Base-by-base conservation (phyloP, 306 rosid species). In the Fragaria vesca region DNA sequence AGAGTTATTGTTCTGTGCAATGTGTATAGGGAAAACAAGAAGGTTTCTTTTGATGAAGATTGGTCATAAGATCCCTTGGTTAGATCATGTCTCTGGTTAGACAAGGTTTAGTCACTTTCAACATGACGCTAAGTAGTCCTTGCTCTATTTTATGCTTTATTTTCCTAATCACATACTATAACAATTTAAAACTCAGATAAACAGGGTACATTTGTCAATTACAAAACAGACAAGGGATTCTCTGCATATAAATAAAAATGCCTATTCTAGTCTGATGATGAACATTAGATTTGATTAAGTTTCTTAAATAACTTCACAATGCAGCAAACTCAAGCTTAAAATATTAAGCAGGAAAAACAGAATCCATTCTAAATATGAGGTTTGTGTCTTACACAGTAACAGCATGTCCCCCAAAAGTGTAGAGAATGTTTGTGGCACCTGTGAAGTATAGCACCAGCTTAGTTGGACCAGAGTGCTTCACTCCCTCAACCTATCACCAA, bases 351-450 rank as follows among this genome's bases (percentile, higher is more conserved):
- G 43, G 42, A 73, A 50, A 46, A 43, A 5, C 16, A 58, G 3
- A 57, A 76, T 13, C 69, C 51, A 73, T 60, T 71, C 26, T 63
- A 75, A 50, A 71, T 76, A 66, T 18, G 43, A 42, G 76, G 66
- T 4, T 40, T n/a, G 6, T 83, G 89, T 85, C 96, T 88, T 95
- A 95, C 98, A 95, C 98, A 83, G 98, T 95, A 74, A 95, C 98
- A 71, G 98, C 98, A 87, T 95, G 98, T 77, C 98, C 98, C 82
- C 98, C 98, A 46, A 95, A 95, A 72, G 98, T 95, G 90, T 95
- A 95, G 83, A 95, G 98, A 91, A 95, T 95, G 97, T 95, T 95
- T 79, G 98, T 95, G 91, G 98, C 91, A 88, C 98, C 98, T 0
- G 98, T 95, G 86, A 95, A 95, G 86, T 95, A 95, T 8, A 95